Conservation (phyloP, 495 filamentous ascomycete species). For the Clavariopsis aquatica region DNA sequence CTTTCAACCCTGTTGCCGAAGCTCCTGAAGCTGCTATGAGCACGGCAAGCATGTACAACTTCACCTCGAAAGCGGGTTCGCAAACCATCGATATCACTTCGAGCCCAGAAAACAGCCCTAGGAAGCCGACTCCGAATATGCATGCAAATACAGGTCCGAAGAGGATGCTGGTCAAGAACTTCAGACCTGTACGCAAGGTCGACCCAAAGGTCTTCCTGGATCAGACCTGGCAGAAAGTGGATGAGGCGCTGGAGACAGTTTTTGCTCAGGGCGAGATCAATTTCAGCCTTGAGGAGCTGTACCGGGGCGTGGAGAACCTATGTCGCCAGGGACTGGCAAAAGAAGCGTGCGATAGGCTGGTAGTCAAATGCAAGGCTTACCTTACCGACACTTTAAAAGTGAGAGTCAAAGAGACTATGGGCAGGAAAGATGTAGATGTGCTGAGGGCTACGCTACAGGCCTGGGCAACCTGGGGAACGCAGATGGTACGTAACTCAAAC, state of each 20-base stretch:
- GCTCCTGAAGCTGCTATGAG: slow-evolving; percentile 12
- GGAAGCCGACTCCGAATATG: slow-evolving; percentile 42
- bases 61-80: slow-evolving; percentile 2
- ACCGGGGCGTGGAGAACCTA: slow-evolving; percentile 84
- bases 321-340: slow-evolving; percentile 73
- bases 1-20: slow-evolving; percentile 16
- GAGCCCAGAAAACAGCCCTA: slow-evolving; percentile 22
- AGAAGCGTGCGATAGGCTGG: slow-evolving; percentile 63
- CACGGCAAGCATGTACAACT: slow-evolving; percentile 24
- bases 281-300: slow-evolving; percentile 79
- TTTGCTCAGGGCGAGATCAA: slow-evolving; percentile 63
- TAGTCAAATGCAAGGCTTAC: slow-evolving; percentile 62
- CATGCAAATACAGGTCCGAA: slow-evolving; percentile 66
- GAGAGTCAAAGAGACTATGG: slow-evolving; percentile 53
- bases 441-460: slow-evolving; percentile 63
- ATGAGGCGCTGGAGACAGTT: slow-evolving; percentile 69
- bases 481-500: slow-evolving; percentile 56
- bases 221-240: slow-evolving; percentile 68
- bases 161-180: slow-evolving; percentile 84
- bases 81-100: slow-evolving; percentile 23
- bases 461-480: slow-evolving; percentile 79
- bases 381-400: slow-evolving; percentile 59
- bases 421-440: slow-evolving; percentile 60
- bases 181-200: slow-evolving; percentile 59
- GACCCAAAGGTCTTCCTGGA: slow-evolving; percentile 72